These are phyloP conservation scores for Talaromyces wortmannii DNA, from an alignment of 495 filamentous ascomycete genomes.

Conservation along the genomic window DNA sequence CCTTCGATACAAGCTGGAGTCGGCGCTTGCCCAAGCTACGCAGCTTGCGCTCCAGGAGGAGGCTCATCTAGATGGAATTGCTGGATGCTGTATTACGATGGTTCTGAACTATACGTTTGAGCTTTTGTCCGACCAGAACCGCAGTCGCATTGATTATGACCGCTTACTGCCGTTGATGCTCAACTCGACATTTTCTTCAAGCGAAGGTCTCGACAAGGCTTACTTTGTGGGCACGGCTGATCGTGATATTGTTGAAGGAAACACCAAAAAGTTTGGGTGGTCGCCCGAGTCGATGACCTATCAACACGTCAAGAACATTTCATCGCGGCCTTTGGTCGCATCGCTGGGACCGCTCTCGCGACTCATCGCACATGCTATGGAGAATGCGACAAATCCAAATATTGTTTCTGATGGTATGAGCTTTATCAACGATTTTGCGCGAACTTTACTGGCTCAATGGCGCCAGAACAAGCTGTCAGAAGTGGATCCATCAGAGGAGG, in stretches of 20 bases:
- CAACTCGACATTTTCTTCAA: conserved; percentile 58
- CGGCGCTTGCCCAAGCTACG: conserved; percentile 67
- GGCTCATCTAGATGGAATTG: conserved; percentile 44
- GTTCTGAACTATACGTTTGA: conserved; percentile 76
- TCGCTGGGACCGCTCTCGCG: conserved; percentile 74
- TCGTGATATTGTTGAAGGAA: conserved; percentile 56
- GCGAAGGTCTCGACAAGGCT: conserved; percentile 74
- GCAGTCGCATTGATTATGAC: conserved; percentile 64
- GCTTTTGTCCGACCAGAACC: conserved; percentile 52
- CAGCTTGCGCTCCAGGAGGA: conserved; percentile 66
- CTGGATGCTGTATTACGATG: conserved; percentile 55
- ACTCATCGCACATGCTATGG: conserved; percentile 66
- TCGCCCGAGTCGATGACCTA: conserved; percentile 52
- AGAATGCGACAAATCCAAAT: conserved; percentile 52
- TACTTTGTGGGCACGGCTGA: conserved; percentile 77
- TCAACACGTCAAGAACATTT: conserved; percentile 45
- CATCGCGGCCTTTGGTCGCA: conserved; percentile 62
- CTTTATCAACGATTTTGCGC: conserved; percentile 62
- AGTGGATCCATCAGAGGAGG: conserved; percentile 73
- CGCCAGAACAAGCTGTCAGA: conserved; percentile 75
- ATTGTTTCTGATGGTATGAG: conserved; percentile 64
- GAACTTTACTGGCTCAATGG: conserved; percentile 74
- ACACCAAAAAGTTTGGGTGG: conserved; percentile 68
- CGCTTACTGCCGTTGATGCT: conserved; percentile 63
- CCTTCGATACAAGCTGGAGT: conserved; percentile 67